Conservation (phyloP, 345 rosid genomes). For the Corymbia maculata region DNA sequence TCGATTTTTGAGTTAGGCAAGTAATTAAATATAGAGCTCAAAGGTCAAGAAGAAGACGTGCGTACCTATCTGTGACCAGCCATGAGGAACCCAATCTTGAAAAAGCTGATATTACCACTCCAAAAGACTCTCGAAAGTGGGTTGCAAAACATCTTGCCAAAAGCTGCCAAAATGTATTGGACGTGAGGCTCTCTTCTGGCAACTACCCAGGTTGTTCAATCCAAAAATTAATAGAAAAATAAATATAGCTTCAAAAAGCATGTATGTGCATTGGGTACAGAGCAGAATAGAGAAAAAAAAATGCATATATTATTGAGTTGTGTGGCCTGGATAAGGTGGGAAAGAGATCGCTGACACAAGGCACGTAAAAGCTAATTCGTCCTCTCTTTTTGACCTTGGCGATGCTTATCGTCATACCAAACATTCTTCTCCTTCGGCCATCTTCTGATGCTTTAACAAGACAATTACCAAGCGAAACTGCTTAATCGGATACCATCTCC, state of each 20-base stretch:
- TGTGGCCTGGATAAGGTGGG: neutral
- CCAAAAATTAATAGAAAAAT: neutral
- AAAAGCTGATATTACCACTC: neutral
- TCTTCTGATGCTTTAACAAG: neutral
- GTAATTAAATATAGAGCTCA: neutral
- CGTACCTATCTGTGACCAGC: neutral
- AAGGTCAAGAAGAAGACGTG: neutral
- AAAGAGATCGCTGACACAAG: neutral
- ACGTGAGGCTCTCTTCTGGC: neutral
- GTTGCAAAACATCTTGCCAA: neutral
- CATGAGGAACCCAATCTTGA: neutral
- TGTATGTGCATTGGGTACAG: neutral
- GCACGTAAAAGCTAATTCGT: neutral
- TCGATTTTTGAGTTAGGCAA: neutral
- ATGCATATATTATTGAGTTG: neutral
- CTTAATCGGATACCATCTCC: neutral
- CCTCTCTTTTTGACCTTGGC: neutral
- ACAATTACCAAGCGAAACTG: neutral
- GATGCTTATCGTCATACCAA: neutral
- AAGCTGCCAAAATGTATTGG: neutral
- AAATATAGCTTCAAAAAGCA: neutral
- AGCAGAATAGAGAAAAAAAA: neutral
- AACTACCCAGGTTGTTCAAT: neutral
- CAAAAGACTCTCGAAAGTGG: neutral
- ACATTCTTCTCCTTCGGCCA: neutral